phyloP scores from a whole-genome alignment of 768 basidiomycete genomes.

The Atractiella rhizophila region DNA sequence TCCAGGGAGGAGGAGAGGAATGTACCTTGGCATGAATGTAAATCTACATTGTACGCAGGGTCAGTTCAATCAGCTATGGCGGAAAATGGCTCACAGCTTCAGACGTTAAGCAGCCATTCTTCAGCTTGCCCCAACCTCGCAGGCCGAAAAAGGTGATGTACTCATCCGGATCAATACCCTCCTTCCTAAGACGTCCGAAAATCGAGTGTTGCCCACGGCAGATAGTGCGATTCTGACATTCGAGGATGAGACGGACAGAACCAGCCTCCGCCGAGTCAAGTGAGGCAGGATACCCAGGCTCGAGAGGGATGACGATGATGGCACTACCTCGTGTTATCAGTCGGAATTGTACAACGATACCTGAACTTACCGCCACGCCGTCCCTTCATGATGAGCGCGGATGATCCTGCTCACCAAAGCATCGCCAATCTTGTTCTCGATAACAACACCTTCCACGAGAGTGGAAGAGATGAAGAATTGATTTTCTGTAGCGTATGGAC shows the following conservation, averaged over 20 bases:
- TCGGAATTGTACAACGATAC: not conserved
- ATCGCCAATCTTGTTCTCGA: constrained; percentile 87
- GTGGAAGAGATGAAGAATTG: constrained; percentile 35
- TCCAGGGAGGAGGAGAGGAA: not conserved
- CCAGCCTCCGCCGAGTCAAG: constrained; percentile 82
- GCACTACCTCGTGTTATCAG: constrained; percentile 25
- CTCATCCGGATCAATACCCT: constrained; percentile 75
- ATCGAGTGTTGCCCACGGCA: constrained; percentile 74
- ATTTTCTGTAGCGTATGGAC: constrained; percentile 30
- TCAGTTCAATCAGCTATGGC: constrained; percentile 12
- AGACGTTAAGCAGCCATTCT: constrained; percentile 55
- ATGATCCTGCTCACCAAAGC: constrained; percentile 76
- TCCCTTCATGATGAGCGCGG: constrained; percentile 52
- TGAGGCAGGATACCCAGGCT: constrained; percentile 58
- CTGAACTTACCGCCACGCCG: constrained; percentile 38
- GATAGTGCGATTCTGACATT: constrained; percentile 79
- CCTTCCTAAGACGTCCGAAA: constrained; percentile 54
- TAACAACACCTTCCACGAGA: constrained; percentile 49
- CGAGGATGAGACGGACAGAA: constrained; percentile 77
- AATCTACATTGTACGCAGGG: too few relatives aligned
- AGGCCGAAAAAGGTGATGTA: constrained; percentile 77
- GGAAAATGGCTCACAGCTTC: constrained; percentile 30
- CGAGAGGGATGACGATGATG: constrained; percentile 66
- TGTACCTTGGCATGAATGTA: constrained; percentile 65
- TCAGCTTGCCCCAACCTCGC: constrained; percentile 78